These are phyloP conservation scores for Anisogramma anomala DNA, from an alignment of 2,329 filamentous ascomycete genomes.

Conservation along the genomic window DNA sequence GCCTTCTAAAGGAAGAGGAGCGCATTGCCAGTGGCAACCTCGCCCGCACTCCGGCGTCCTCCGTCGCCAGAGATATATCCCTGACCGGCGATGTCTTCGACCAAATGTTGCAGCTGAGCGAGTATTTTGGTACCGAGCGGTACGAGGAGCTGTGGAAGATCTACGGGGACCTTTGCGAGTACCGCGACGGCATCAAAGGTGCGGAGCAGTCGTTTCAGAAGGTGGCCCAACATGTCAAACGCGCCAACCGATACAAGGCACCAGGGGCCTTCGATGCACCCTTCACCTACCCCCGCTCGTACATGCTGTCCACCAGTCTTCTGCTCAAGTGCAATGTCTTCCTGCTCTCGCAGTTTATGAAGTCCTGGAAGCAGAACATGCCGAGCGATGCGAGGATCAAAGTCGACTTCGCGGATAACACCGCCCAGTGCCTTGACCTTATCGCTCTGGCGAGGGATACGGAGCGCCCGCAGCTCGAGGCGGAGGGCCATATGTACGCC, in stretches of 20 bases:
- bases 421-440: constrained; percentile 29
- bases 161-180: constrained; percentile 15
- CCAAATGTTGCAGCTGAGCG: constrained; percentile 1
- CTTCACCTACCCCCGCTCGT: constrained; percentile 25
- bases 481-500: constrained; percentile 39
- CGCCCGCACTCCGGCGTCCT: neutral
- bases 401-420: constrained; percentile 22
- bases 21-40: constrained; percentile 17
- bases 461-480: constrained; percentile 30
- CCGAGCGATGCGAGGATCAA: constrained; percentile 7
- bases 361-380: constrained; percentile 7
- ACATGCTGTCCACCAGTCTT: constrained; percentile 32
- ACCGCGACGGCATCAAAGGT: constrained; percentile 18
- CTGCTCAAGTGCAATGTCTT: constrained; percentile 36
- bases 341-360: constrained; percentile 31
- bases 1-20: constrained; percentile 19
- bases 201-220: constrained; percentile 40
- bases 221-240: constrained; percentile 33
- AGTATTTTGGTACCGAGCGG: constrained; percentile 11
- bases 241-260: constrained; percentile 23
- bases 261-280: constrained; percentile 25
- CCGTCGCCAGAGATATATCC: neutral
- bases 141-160: constrained; percentile 10
- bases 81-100: neutral
- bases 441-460: constrained; percentile 26